Percentiles rank a stretch among this genome's conserved stretches.
Conservation (phyloP, 2,329 filamentous ascomycete genomes). For the Parafenestella ontariensis region DNA sequence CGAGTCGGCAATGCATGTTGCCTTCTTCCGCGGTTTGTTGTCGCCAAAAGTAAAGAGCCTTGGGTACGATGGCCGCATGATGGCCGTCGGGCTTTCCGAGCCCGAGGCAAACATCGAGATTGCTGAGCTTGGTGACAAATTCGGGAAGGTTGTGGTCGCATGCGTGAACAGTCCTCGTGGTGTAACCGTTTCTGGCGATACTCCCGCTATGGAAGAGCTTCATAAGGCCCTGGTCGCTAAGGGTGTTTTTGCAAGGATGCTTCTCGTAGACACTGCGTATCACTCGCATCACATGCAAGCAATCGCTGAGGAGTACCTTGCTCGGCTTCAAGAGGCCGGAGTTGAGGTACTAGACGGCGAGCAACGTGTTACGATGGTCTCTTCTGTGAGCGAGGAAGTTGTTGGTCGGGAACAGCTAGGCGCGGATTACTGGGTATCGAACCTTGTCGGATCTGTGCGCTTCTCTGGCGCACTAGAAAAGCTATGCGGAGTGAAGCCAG, state of each 20-base stretch:
- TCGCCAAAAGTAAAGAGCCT: conserved; percentile 10
- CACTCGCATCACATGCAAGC: conserved; percentile 54
- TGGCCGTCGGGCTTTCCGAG: conserved; percentile 40
- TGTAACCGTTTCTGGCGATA: conserved; percentile 56
- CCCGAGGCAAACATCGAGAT: conserved; percentile 9
- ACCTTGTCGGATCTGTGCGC: conserved; percentile 26
- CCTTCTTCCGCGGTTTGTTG: conserved; percentile 15
- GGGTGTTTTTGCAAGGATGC: conserved; percentile 48
- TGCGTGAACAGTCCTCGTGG: conserved; percentile 51
- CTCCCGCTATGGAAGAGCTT: conserved; percentile 44
- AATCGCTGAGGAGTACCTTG: conserved; percentile 23
- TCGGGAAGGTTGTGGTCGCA: conserved; percentile 29
- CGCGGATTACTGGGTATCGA: conserved; percentile 34
- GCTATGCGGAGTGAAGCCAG: not conserved
- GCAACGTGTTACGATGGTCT: conserved; percentile 11
- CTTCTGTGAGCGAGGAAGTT: conserved; percentile 20
- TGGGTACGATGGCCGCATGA: conserved; percentile 29
- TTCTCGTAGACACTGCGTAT: conserved; percentile 55
- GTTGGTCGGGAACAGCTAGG: conserved; percentile 16
- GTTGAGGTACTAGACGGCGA: not conserved
- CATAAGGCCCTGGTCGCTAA: conserved; percentile 42
- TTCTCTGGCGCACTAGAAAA: conserved; percentile 9
- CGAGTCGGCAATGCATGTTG: conserved; percentile 17
- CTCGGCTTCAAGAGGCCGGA: conserved; percentile 2
- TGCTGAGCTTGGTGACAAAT: conserved; percentile 5